Evolutionary conservation across 1,284 basidiomycete genomes (phyloP).

Genomic region (Fomitopsis pinicola): DNA sequence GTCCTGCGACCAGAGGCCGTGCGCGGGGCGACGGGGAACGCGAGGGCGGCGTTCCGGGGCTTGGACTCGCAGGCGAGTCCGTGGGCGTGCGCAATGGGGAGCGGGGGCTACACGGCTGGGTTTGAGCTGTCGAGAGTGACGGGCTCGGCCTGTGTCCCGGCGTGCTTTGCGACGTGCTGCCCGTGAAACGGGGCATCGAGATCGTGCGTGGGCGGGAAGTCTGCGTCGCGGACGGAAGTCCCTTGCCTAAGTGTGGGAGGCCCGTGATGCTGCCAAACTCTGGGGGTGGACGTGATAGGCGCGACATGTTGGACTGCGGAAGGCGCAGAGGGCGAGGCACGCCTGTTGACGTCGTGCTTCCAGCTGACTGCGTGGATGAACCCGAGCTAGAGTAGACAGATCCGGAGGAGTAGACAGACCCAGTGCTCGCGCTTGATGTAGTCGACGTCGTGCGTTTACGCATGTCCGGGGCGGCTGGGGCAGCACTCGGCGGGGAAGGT

Average conservation of each 20-base stretch:
- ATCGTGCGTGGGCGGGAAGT: slow-evolving; percentile 13
- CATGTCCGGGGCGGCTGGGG: background rate
- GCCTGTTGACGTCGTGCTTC: slow-evolving; percentile 12
- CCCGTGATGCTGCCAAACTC: background rate
- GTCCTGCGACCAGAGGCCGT: slow-evolving; percentile 7
- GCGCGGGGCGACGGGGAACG: slow-evolving; percentile 1
- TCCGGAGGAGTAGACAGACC: slow-evolving; percentile 15
- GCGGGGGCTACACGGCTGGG: background rate
- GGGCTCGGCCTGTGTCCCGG: background rate
- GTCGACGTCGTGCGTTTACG: slow-evolving; percentile 1
- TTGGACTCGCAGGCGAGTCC: background rate
- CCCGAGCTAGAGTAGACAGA: slow-evolving; percentile 14
- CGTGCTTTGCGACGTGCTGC: background rate
- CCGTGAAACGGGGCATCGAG: slow-evolving; percentile 12
- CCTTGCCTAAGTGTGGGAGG: background rate
- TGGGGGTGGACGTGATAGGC: slow-evolving; percentile 2
- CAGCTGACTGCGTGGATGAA: slow-evolving; percentile 9
- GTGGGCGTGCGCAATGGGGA: background rate
- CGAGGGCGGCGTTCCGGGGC: background rate
- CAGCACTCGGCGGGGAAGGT: background rate
- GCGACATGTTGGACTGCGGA: slow-evolving; percentile 11
- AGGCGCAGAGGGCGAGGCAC: slow-evolving; percentile 19
- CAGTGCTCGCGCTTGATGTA: slow-evolving; percentile 2
- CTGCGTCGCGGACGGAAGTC: background rate
- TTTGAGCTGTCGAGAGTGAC: background rate